Base-by-base conservation (phyloP, 2,329 filamentous ascomycete species). In the Corniculantispora saksenae region DNA sequence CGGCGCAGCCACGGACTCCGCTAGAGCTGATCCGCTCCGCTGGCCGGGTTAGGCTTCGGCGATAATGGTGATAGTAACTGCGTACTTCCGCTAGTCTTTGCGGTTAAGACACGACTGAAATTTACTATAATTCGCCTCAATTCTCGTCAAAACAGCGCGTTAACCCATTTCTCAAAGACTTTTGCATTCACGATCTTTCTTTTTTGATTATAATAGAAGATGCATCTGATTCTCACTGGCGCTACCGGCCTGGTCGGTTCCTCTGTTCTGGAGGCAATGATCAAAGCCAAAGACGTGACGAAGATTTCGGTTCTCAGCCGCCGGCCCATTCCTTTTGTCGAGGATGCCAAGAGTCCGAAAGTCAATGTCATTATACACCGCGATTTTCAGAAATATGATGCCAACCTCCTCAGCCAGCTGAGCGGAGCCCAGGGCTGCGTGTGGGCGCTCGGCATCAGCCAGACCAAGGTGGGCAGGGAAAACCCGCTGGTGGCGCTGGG, bases 361-460 rank as follows among this genome's bases (percentile, higher is more conserved):
- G 82, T 88, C 66, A 83, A 85, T 27, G 86, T 92, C 63, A 88
- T 93, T 67, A 78, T 89, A 21, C 89, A 93, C 72, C 81, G 84
- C 19, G 88, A 93, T 74, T 93, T 91, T 71, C 75, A 78, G 15
- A 79, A 74, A 1, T 93, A 92, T 73, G 82, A 85, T 43, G 70
- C 82, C 0, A 79, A 80, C 0, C 69, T 92, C 2, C 80, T 93
- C 12, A 68, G 76, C 27, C 80, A 89, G 72, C 79, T 94, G 0
- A 80, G 82, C 61, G 90, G 86, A 25, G 91, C 90, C 0, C 78
- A 83, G 9, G 90, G 88, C 2, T 90, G 87, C 66, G 88, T 93
- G 1, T 94, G 91, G 91, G 90, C 91, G 0, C 80, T 90, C 54
- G 91, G 91, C 0, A 86, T 89, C 56, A 87, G 84, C 67, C 84